A percentile compares a stretch with the other conserved stretches of the same genome.
Evolutionary conservation across 352 stramenopile genomes (phyloP).

Genomic region (Phytophthora hibernalis): DNA sequence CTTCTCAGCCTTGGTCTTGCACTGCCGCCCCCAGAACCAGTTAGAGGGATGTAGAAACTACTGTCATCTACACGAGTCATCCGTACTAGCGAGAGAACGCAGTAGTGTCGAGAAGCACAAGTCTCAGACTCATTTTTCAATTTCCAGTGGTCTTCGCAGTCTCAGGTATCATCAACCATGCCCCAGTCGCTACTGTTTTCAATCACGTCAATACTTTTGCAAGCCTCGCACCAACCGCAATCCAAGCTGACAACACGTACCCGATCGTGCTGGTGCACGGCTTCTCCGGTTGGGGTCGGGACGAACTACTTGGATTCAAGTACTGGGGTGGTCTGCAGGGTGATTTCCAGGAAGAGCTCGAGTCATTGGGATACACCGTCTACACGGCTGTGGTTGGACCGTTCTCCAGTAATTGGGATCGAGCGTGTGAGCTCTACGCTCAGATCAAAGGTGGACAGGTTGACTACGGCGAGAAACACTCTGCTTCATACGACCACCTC

Average conservation of each 20-base stretch:
- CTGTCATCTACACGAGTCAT: too few relatives aligned
- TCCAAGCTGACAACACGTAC: slow-evolving; percentile 40
- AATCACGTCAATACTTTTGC: too few relatives aligned
- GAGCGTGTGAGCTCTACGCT: slow-evolving; percentile 56
- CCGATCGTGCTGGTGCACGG: slow-evolving; percentile 57
- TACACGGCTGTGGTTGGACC: slow-evolving; percentile 47
- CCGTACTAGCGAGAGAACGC: too few relatives aligned
- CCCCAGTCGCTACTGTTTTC: too few relatives aligned
- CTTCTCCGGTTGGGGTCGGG: slow-evolving; percentile 40
- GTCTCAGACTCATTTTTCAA: too few relatives aligned
- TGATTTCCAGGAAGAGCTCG: slow-evolving; percentile 44
- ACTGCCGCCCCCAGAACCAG: too few relatives aligned
- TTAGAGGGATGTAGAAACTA: too few relatives aligned
- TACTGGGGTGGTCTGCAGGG: slow-evolving; percentile 55
- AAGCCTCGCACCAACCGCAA: background rate
- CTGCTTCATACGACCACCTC: slow-evolving; percentile 29
- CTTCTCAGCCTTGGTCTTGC: too few relatives aligned
- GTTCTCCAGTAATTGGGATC: slow-evolving; percentile 61
- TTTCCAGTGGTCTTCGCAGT: too few relatives aligned
- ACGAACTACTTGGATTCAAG: slow-evolving; percentile 39
- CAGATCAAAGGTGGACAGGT: slow-evolving; percentile 57
- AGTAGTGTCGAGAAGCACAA: too few relatives aligned
- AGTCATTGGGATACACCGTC: slow-evolving; percentile 39
- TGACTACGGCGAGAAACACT: slow-evolving; percentile 50
- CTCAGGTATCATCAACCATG: too few relatives aligned